Base-by-base conservation (phyloP, 2,329 filamentous ascomycete species). In the Pyricularia pennisetigena region DNA sequence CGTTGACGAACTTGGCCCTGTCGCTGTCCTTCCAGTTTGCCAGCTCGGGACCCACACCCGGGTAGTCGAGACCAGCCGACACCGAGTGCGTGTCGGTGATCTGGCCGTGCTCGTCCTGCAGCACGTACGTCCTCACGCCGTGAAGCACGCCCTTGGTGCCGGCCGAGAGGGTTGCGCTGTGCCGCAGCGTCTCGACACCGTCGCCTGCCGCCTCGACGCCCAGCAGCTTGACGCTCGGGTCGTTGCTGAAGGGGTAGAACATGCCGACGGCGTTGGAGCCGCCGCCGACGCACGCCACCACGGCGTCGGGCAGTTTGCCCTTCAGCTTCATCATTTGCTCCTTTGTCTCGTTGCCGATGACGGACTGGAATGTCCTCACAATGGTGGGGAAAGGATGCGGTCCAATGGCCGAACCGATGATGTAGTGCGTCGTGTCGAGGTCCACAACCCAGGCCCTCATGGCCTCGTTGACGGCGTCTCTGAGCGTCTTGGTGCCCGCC, bases 381-480 rank as follows among this genome's bases (percentile, higher is more conserved):
- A 98, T 98, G 67, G 93, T 97, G 0, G 95, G 95, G 89, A 97
- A 98, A 12, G 95, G 95, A 78, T 99, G 95, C 65, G 95, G 95
- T 0, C 95, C 95, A 74, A 99, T 99, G 63, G 95, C 95, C 20
- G 93, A 97, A 68, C 95, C 95, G 74, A 99, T 97, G 74, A 98
- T 95, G 83, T 98, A 99, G 83, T 99, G 95, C 0, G 95, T 98
- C 23, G 92, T 96, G 74, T 94, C 89, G 20, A 99, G 90, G 73
- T 94, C 86, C 68, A 94, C 91, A 23, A 99, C 94, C 95, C 95
- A 99, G 71, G 92, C 89, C 64, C 95, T 91, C 75, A 99, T 82
- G 24, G 95, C 94, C 80, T 99, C 94, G 81, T 98, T 98, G 80
- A 98, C 94, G 3, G 94, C 91, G 74, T 94, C 91, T 69, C 91